Evolutionary conservation across 164 flowering plant species (phyloP), one percentile per base, ranked within the genome.

Genomic region (Dillenia suffruticosa): DNA sequence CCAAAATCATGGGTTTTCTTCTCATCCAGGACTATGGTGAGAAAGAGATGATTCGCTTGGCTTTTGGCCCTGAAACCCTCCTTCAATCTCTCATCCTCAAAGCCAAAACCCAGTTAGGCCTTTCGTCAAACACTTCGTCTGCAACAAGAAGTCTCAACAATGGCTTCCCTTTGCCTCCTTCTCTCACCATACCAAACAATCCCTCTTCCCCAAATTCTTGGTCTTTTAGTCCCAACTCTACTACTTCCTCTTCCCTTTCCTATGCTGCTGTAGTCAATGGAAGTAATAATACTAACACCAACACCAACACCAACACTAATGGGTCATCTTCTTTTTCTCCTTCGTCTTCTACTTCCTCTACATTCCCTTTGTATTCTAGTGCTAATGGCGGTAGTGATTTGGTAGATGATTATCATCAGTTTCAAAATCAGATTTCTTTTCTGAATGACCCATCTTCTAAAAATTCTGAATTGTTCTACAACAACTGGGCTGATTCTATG

Each of bases 11-110:
- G 87, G 98, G 98, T 9, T 63, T 85, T 2, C 84, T 92, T 10
- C 81, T 92, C 9, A 76, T 90, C 12, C 92, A 92, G 69, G 98
- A 90, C 63, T 94, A 90, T 61, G 97, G 96, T 9, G 98, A 90
- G 68, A 85, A 85, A 57, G 98, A 92, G 51, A 88, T 92, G 97
- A 92, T 90, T 48, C 72, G 97, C n/a, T 73, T 92, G 57, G 97
- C 97, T 65, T 88, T 88, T 63, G 93, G 93, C 2, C 96, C 98
- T 0, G 96, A 92, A 59, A 57, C 90, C 26, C 76, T 82, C 9
- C 57, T 92, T 32, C 93, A 85, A 63, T 83, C 96, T 1, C 72
- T 85, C 19, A 81, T 92, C 43, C 69, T 84, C 66, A 77, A 82
- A 61, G 90, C 96, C 1, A 74, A 74, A 44, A 81, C 74, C 45